Percentiles rank a stretch among this genome's conserved stretches.
These are phyloP conservation scores for Pigoraptor vietnamica DNA, from an alignment of 78 protist species.

Conservation along the genomic window DNA sequence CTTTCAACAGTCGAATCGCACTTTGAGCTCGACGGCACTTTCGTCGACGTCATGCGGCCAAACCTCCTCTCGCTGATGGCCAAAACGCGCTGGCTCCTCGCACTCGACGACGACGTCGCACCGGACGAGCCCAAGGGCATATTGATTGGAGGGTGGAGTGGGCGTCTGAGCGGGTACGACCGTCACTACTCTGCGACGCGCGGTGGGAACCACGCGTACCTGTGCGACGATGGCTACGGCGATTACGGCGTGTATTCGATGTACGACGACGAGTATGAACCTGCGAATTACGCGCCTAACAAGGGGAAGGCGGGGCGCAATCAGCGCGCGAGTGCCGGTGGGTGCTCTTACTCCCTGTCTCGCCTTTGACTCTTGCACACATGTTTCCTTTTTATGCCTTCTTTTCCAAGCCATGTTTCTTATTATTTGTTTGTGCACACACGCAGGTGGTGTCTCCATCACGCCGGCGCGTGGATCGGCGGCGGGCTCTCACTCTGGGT, in stretches of 20 bases:
- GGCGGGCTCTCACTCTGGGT: background rate
- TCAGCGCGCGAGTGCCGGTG: background rate
- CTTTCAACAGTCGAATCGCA: background rate
- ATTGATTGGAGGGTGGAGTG: background rate
- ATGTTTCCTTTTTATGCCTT: background rate
- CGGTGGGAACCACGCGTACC: background rate
- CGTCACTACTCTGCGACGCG: background rate
- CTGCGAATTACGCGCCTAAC: background rate
- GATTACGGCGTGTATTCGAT: background rate
- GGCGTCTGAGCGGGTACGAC: background rate
- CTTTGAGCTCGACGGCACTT: background rate
- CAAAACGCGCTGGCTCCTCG: background rate
- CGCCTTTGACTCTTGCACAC: background rate
- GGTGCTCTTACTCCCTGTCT: background rate
- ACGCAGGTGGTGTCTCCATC: background rate
- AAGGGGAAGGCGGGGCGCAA: background rate
- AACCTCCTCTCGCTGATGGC: background rate
- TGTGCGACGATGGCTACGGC: background rate
- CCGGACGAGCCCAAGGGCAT: background rate
- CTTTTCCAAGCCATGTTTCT: background rate
- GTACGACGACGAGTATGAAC: background rate
- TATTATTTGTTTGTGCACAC: background rate
- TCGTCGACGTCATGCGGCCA: background rate
- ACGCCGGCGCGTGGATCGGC: background rate
- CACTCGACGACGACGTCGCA: background rate